Percentiles rank a stretch among this genome's conserved stretches.
These are phyloP conservation scores for Aspergillus pseudoviridinutans DNA, from an alignment of 2,329 filamentous ascomycete species.

Conservation along the genomic window DNA sequence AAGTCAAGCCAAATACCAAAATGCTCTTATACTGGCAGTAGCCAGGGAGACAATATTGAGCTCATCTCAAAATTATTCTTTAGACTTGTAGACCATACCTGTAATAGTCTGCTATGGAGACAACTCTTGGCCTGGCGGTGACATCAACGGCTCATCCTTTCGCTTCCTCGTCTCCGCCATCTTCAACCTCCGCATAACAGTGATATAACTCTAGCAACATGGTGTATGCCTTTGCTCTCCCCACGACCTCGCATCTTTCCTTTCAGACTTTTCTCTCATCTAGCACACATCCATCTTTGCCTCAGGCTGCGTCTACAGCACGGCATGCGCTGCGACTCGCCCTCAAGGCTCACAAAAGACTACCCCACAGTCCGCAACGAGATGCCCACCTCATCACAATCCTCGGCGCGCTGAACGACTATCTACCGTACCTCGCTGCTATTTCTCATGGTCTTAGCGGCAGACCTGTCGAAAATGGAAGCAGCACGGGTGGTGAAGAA, in stretches of 20 bases:
- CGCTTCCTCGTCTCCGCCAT: slow-evolving; percentile 14
- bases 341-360: slow-evolving; percentile 84
- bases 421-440: slow-evolving; percentile 78
- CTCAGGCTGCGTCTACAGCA: slow-evolving; percentile 74
- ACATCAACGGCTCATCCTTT: slow-evolving; percentile 10
- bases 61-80: background rate
- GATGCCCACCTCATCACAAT: slow-evolving; percentile 67
- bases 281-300: slow-evolving; percentile 82
- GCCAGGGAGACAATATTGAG: background rate
- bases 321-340: slow-evolving; percentile 78
- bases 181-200: slow-evolving; percentile 4
- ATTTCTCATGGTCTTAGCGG: slow-evolving; percentile 68
- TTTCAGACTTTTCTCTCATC: slow-evolving; percentile 75
- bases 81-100: background rate
- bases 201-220: slow-evolving; percentile 47
- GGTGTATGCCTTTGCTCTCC: slow-evolving; percentile 85
- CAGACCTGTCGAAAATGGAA: slow-evolving; percentile 37
- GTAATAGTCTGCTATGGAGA: background rate
- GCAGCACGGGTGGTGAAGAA: slow-evolving; percentile 48
- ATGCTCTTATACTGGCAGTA: background rate
- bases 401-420: slow-evolving; percentile 65
- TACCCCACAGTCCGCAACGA: slow-evolving; percentile 65
- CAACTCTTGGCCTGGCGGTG: slow-evolving; percentile 3
- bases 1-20: background rate
- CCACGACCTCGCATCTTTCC: slow-evolving; percentile 82